These are phyloP conservation scores for Astrothelium macrocarpum DNA, from an alignment of 495 filamentous ascomycete species.

Conservation along the genomic window DNA sequence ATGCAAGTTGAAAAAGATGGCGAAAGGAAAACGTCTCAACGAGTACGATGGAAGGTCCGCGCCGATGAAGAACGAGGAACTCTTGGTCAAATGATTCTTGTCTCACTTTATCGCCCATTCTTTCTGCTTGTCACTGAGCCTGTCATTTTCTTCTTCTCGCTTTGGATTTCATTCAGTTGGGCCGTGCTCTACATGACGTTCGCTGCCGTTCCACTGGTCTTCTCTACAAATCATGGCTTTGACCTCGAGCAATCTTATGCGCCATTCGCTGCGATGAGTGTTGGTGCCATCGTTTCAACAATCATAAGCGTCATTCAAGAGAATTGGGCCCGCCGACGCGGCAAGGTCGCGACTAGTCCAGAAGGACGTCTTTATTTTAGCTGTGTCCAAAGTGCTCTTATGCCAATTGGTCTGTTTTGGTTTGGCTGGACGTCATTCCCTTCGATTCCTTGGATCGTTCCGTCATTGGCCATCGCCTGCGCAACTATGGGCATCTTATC, in stretches of 20 bases:
- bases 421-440: constrained; percentile 67
- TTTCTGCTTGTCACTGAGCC: constrained; percentile 81
- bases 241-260: constrained; percentile 54
- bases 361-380: constrained; percentile 78
- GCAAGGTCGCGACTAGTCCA: constrained; percentile 38
- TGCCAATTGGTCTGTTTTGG: constrained; percentile 73
- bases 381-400: constrained; percentile 58
- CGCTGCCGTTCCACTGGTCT: constrained; percentile 68
- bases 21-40: constrained; percentile 36
- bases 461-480: constrained; percentile 57
- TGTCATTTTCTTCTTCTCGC: constrained; percentile 88
- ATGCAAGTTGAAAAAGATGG: constrained; percentile 25
- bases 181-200: constrained; percentile 81
- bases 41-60: constrained; percentile 78
- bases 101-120: constrained; percentile 74
- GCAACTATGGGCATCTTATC: constrained; percentile 83
- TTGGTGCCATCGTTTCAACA: constrained; percentile 60
- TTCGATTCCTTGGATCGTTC: constrained; percentile 67
- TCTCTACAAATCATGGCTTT: constrained; percentile 59
- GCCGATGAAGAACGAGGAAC: constrained; percentile 71
- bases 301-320: constrained; percentile 68
- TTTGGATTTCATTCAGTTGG: constrained; percentile 89
- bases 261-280: constrained; percentile 65
- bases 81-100: constrained; percentile 58
- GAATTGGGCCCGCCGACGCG: constrained; percentile 35